Conservation (phyloP, 1,284 basidiomycete species). For the Pholiota adiposa region DNA sequence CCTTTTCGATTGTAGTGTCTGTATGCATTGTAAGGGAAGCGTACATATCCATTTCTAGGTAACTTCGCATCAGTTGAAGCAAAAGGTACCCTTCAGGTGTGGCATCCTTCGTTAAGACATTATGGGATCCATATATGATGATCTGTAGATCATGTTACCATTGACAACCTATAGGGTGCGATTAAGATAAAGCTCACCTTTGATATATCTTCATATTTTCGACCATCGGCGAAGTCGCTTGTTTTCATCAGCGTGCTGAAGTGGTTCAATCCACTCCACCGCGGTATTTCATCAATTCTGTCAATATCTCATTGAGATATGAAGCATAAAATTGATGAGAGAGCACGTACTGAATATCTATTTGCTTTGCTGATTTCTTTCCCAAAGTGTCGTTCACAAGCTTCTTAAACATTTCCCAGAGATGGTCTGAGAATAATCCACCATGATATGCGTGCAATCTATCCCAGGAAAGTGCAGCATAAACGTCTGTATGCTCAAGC, state of each 20-base stretch:
- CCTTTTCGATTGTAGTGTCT: constrained; percentile 28
- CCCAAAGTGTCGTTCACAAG: constrained; percentile 16
- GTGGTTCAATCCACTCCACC: constrained; percentile 41
- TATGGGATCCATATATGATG: neutral
- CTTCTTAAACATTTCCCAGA: constrained; percentile 30
- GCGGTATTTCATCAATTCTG: constrained; percentile 30
- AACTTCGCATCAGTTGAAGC: constrained; percentile 31
- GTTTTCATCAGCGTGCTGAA: constrained; percentile 32
- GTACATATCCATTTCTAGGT: constrained; percentile 36
- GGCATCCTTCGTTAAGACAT: neutral
- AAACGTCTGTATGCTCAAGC: constrained; percentile 28
- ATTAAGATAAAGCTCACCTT: constrained; percentile 31
- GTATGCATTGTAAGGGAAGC: constrained; percentile 37
- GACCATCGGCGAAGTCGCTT: constrained; percentile 38
- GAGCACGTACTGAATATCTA: constrained; percentile 23
- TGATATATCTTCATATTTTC: constrained; percentile 41
- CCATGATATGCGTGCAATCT: constrained; percentile 37
- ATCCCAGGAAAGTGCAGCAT: constrained; percentile 39
- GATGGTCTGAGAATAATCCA: constrained; percentile 37
- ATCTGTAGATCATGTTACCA: neutral
- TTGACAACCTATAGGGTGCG: no score
- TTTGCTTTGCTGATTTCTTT: neutral
- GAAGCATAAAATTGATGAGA: neutral
- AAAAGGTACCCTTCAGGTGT: constrained; percentile 25
- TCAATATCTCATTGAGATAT: neutral